Percentiles rank a stretch among this genome's conserved stretches.
phyloP scores from a whole-genome alignment of 495 filamentous ascomycete species.

The Parmelia sp. region DNA sequence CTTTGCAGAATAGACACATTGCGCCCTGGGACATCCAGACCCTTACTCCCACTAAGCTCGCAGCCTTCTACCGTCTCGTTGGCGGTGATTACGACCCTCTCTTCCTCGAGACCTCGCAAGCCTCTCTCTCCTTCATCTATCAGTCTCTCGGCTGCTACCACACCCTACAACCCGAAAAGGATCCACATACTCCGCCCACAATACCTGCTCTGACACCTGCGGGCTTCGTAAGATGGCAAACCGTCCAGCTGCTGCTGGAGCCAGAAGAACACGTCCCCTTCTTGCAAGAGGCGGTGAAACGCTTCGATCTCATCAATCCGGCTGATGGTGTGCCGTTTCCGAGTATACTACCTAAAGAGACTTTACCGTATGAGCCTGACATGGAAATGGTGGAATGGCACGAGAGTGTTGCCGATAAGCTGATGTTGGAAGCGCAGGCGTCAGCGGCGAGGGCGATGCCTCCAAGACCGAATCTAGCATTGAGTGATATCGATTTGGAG shows the following conservation, averaged over 20 bases:
- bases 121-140: conserved; percentile 83
- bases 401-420: conserved; percentile 54
- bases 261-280: conserved; percentile 83
- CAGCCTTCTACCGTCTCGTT: conserved; percentile 79
- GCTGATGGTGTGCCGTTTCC: conserved; percentile 68
- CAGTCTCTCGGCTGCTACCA: conserved; percentile 85
- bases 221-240: conserved; percentile 92
- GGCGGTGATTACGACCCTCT: conserved; percentile 86
- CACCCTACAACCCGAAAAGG: conserved; percentile 59
- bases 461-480: conserved; percentile 8
- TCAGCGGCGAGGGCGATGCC: conserved; percentile 9
- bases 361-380: conserved; percentile 71
- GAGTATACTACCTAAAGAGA: conserved; percentile 62
- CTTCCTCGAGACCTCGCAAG: conserved; percentile 69
- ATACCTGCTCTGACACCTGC: conserved; percentile 74
- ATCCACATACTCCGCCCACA: conserved; percentile 66
- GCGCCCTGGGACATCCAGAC: conserved; percentile 57
- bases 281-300: conserved; percentile 69
- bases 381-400: conserved; percentile 79
- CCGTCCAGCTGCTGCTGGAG: conserved; percentile 80
- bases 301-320: conserved; percentile 70
- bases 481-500: conserved; percentile 18
- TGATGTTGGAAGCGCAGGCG: conserved; percentile 30
- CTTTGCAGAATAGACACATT: conserved; percentile 51
- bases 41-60: conserved; percentile 76